Evolutionary conservation across 2,329 filamentous ascomycete species (phyloP).

Genomic region (Pseudocercospora vitis): DNA sequence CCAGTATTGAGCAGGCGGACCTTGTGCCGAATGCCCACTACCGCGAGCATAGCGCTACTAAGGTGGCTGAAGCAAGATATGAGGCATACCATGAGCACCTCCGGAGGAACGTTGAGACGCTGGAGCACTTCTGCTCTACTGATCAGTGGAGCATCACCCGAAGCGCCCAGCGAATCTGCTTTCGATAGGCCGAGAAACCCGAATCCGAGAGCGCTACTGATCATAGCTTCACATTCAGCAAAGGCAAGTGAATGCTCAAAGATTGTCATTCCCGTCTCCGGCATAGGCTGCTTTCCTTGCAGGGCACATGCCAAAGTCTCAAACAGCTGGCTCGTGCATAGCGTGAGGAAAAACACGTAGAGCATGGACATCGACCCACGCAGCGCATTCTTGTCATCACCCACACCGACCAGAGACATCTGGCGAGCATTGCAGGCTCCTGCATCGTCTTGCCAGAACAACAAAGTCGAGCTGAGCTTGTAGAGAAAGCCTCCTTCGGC

Average conservation of each 20-base stretch:
- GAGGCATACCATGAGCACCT: conserved; percentile 81
- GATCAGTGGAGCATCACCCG: conserved; percentile 24
- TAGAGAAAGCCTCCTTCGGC: conserved; percentile 68
- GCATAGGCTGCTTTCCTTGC: conserved; percentile 74
- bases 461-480: conserved; percentile 66
- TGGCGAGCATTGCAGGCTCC: conserved; percentile 71
- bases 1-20: conserved; percentile 84
- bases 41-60: conserved; percentile 76
- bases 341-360: conserved; percentile 71
- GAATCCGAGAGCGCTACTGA: conserved; percentile 76
- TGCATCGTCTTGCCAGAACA: conserved; percentile 72
- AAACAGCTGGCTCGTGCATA: conserved; percentile 76
- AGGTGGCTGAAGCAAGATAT: conserved; percentile 89
- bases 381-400: conserved; percentile 51
- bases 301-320: conserved; percentile 87
- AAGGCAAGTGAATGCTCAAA: conserved; percentile 97
- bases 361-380: conserved; percentile 77
- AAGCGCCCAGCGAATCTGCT: conserved; percentile 34
- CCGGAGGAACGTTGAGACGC: conserved; percentile 82
- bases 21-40: conserved; percentile 74
- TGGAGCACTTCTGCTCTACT: conserved; percentile 60
- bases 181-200: conserved; percentile 62
- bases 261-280: conserved; percentile 92
- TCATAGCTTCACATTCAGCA: conserved; percentile 87
- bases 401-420: conserved; percentile 61